Percentiles rank a stretch among this genome's conserved stretches.
These are phyloP conservation scores for Gossypium bickii DNA, from an alignment of 345 rosid species.

Conservation along the genomic window DNA sequence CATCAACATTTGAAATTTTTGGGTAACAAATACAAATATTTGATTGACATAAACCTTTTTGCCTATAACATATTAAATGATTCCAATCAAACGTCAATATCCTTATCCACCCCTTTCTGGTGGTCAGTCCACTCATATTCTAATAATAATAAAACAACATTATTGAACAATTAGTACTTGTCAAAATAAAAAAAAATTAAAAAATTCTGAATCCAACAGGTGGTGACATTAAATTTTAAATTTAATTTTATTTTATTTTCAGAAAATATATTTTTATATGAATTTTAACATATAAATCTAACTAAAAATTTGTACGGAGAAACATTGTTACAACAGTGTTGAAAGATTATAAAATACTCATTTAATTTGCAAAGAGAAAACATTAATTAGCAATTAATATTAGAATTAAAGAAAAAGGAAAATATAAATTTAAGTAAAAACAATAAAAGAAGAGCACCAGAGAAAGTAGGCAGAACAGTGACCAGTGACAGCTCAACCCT, in stretches of 20 bases:
- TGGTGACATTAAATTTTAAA: too few species aligned
- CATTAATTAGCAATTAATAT: not conserved
- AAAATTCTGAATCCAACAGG: not conserved
- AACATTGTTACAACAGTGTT: too few species aligned
- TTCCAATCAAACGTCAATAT: constrained; percentile 20
- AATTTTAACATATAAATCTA: too few species aligned
- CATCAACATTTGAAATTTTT: too few species aligned
- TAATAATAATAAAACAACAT: not conserved
- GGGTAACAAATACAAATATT: too few species aligned
- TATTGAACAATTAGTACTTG: not conserved
- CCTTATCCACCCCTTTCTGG: not conserved
- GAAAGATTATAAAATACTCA: not conserved
- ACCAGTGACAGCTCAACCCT: constrained; percentile 33
- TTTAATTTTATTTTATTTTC: too few species aligned
- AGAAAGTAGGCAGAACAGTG: constrained; percentile 25
- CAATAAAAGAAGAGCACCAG: constrained; percentile 12
- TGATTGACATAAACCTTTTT: not conserved
- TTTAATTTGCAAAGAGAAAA: not conserved
- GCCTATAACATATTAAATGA: not conserved
- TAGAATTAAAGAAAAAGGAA: not conserved
- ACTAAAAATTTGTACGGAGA: too few species aligned
- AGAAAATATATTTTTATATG: too few species aligned
- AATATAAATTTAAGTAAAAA: not conserved
- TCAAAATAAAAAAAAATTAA: too few species aligned
- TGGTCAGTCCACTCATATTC: not conserved